Evolutionary conservation across 306 rosid species (phyloP).

Genomic region (Vicia sativa): DNA sequence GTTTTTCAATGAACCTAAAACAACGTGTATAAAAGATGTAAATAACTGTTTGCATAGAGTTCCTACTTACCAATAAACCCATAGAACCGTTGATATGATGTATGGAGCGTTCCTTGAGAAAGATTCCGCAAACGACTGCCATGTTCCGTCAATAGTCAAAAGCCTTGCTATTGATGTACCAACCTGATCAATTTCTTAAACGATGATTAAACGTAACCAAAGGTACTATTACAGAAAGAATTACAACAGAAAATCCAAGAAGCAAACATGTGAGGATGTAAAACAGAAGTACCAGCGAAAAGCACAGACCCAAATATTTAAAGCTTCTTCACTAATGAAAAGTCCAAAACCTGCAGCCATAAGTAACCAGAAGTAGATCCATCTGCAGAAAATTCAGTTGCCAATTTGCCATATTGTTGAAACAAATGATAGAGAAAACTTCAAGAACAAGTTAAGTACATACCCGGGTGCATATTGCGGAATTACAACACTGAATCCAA

Average conservation of each 20-base stretch:
- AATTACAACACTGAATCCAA: slow-evolving; percentile 54
- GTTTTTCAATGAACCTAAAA: slow-evolving; percentile 5
- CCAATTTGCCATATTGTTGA: not conserved
- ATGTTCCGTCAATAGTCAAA: slow-evolving; percentile 65
- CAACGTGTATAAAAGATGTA: slow-evolving; percentile 5
- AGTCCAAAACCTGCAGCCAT: slow-evolving; percentile 81
- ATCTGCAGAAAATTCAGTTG: slow-evolving; percentile 39
- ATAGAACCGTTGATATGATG: slow-evolving; percentile 53
- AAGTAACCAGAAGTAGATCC: slow-evolving; percentile 80
- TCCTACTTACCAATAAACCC: slow-evolving; percentile 72
- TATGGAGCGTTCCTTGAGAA: slow-evolving; percentile 58
- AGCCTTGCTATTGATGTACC: slow-evolving; percentile 62
- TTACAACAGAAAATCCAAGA: slow-evolving; percentile 22
- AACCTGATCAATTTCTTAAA: slow-evolving; percentile 50
- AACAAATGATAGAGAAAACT: not conserved
- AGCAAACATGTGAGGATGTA: slow-evolving; percentile 38
- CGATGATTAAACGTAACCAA: slow-evolving; percentile 23
- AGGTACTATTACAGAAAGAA: not conserved
- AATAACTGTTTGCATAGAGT: not conserved
- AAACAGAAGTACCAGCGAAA: slow-evolving; percentile 55
- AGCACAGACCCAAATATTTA: slow-evolving; percentile 77
- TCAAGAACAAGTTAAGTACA: not conserved
- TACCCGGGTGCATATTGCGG: slow-evolving; percentile 75
- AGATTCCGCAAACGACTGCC: slow-evolving; percentile 63
- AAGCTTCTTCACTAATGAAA: slow-evolving; percentile 76